Percentiles rank a stretch among this genome's conserved stretches.
Evolutionary conservation across 805 yeast species (phyloP).

Genomic region (Schizosaccharomyces lindneri): DNA sequence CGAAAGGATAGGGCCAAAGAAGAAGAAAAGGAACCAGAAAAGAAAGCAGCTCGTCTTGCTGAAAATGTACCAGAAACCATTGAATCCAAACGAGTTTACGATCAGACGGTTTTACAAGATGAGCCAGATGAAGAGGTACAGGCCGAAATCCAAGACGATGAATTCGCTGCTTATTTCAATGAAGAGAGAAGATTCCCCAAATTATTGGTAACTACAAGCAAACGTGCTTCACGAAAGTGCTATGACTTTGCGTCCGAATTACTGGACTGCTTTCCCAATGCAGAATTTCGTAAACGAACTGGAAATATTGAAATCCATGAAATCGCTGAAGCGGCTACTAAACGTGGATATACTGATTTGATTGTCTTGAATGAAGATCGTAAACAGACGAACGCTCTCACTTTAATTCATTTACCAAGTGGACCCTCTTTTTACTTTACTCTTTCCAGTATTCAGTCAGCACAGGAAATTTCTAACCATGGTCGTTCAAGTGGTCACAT

Average conservation of each 20-base stretch:
- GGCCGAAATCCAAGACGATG: conserved; percentile 16
- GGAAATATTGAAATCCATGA: conserved; percentile 63
- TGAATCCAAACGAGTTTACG: conserved; percentile 62
- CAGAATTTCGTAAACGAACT: conserved; percentile 69
- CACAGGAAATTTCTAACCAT: conserved; percentile 59
- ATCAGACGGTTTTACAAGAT: conserved; percentile 44
- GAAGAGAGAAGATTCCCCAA: conserved; percentile 39
- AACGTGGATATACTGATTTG: conserved; percentile 68
- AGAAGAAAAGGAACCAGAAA: conserved; percentile 1
- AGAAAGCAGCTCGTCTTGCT: conserved; percentile 26
- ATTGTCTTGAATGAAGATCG: conserved; percentile 84
- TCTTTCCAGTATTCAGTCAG: conserved; percentile 48
- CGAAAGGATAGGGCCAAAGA: neutral
- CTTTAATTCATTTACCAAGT: conserved; percentile 77
- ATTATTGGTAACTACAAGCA: conserved; percentile 70
- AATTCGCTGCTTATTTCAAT: conserved; percentile 34
- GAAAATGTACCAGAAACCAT: conserved; percentile 61
- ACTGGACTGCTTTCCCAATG: conserved; percentile 63
- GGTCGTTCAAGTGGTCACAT: conserved; percentile 75
- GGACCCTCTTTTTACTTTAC: conserved; percentile 92
- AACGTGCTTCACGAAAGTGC: conserved; percentile 61
- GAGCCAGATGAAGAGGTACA: conserved; percentile 18
- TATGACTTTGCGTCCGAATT: conserved; percentile 74
- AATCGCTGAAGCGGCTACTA: conserved; percentile 59
- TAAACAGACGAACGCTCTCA: conserved; percentile 71